Base-by-base conservation (phyloP, 2,329 filamentous ascomycete genomes). In the Fusarium citri region DNA sequence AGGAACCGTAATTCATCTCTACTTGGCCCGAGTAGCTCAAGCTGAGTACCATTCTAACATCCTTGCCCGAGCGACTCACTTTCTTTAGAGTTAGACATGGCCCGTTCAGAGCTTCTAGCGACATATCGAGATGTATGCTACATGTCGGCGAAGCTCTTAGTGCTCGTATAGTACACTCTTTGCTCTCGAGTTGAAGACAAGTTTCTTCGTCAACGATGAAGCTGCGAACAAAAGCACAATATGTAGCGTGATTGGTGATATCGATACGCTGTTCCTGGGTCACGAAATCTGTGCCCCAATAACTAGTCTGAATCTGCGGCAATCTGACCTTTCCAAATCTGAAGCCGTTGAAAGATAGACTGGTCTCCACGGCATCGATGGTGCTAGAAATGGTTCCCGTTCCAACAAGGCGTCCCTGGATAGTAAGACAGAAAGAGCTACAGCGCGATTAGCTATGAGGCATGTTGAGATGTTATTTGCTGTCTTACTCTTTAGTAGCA, bases 341-440 rank as follows among this genome's bases (percentile, higher is more conserved):
- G 22, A 40, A 67, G 20, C 72, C 74, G 43, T 76, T 74, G 54
- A 76, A 81, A 22, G 72, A 72, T 50, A 80, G 55, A 23, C 76
- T 74, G 43, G 77, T 68, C 20, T 71, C 65, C 71, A 76, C 76
- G 31, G 76, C 62, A 22, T 74, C 63, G 56, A 80, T 73, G 15
- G 74, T 76, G 37, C 75, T 77, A 42, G 73, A 68, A 41, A 80
- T 72, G 6, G 74, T 72, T 4, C 76, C 78, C 8, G 76, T 79
- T 6, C 73, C 74, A 12, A 74, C 75, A 20, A 78, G 70, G n/a
- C 72, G 73, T 41, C 74, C 73, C 49, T 78, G 72, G 37, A 80
- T 71, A 37, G 65, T 59, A 48, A 80, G 67, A 30, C 51, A 65
- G 50, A 77, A 79, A 23, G 77, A 75, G 23, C 78, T 81, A 49